phyloP scores from a whole-genome alignment of 371 early-diverging fungal species.

The Saksenaea oblongispora region DNA sequence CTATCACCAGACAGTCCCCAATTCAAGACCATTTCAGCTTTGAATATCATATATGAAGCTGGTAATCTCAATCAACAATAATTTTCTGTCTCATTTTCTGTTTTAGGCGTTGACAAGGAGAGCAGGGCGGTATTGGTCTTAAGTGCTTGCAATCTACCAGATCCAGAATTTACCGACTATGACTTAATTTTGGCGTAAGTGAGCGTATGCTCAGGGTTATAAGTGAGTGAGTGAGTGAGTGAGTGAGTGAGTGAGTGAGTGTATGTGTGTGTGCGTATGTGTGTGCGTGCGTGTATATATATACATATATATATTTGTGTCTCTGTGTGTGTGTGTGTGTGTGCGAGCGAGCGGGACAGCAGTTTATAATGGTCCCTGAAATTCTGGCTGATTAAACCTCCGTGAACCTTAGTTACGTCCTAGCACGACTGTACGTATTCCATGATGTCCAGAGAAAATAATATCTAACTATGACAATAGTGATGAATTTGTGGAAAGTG shows the following conservation, averaged over 20 bases:
- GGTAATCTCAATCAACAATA: slow-evolving; percentile 7
- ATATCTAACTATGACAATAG: not conserved
- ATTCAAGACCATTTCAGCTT: slow-evolving; percentile 20
- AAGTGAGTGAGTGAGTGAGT: not conserved
- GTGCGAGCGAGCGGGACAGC: not conserved
- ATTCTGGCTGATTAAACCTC: not conserved
- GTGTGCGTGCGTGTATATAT: slow-evolving; percentile 11
- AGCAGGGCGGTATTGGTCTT: slow-evolving; percentile 73
- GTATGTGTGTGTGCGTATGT: not conserved
- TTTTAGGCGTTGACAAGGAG: slow-evolving; percentile 73
- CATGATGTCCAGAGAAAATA: not conserved
- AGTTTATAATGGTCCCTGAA: not conserved
- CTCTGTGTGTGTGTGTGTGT: not conserved
- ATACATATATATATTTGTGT: slow-evolving; percentile 4
- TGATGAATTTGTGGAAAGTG: slow-evolving; percentile 73
- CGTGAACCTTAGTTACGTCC: slow-evolving; percentile 14
- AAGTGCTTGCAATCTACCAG: slow-evolving; percentile 74
- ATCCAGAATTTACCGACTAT: slow-evolving; percentile 65
- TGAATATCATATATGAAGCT: slow-evolving; percentile 30
- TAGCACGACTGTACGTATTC: slow-evolving; percentile 26
- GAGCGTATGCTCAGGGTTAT: slow-evolving; percentile 14
- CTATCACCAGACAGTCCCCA: slow-evolving; percentile 17
- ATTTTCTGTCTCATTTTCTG: not conserved
- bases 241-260: not conserved
- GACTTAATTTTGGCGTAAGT: slow-evolving; percentile 64